Evolutionary conservation across 352 stramenopile species (phyloP).

Genomic region (Blastocystis sp.): DNA sequence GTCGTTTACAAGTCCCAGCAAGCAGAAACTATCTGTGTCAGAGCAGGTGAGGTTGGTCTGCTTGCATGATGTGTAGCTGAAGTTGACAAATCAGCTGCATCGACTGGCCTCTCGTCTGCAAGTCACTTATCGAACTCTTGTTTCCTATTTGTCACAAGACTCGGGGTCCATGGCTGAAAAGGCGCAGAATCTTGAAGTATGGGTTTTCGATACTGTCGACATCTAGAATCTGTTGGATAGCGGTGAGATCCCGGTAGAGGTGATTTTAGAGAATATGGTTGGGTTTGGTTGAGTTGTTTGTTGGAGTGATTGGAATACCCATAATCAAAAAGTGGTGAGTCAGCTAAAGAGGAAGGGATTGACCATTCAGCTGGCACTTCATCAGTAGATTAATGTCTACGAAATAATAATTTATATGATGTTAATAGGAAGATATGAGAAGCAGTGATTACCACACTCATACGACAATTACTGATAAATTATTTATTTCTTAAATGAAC

Average conservation of each 20-base stretch:
- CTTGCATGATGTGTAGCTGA: neutral
- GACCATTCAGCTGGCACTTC: neutral
- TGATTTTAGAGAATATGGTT: slow-evolving; percentile 52
- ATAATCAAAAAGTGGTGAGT: neutral
- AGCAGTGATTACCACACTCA: neutral
- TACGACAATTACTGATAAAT: slow-evolving; percentile 50
- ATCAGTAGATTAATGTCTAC: slow-evolving; percentile 63
- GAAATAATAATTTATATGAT: slow-evolving; percentile 62
- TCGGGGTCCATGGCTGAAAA: neutral
- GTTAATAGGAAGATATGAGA: slow-evolving; percentile 59
- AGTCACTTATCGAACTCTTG: slow-evolving; percentile 40
- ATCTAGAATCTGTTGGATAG: slow-evolving; percentile 6
- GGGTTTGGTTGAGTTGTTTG: slow-evolving; percentile 1
- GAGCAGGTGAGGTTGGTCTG: neutral
- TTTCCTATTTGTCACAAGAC: slow-evolving; percentile 18
- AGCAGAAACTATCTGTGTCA: neutral
- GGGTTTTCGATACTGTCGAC: neutral
- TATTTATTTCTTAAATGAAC: slow-evolving; percentile 6
- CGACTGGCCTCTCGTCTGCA: slow-evolving; percentile 30
- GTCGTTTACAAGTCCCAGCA: neutral
- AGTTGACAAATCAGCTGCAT: slow-evolving; percentile 34
- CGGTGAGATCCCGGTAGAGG: neutral
- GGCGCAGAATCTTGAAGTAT: slow-evolving; percentile 11
- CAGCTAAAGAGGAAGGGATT: neutral
- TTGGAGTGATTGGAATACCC: neutral